phyloP scores from a whole-genome alignment of 2,329 filamentous ascomycete species.

The Cytospora leucostoma region DNA sequence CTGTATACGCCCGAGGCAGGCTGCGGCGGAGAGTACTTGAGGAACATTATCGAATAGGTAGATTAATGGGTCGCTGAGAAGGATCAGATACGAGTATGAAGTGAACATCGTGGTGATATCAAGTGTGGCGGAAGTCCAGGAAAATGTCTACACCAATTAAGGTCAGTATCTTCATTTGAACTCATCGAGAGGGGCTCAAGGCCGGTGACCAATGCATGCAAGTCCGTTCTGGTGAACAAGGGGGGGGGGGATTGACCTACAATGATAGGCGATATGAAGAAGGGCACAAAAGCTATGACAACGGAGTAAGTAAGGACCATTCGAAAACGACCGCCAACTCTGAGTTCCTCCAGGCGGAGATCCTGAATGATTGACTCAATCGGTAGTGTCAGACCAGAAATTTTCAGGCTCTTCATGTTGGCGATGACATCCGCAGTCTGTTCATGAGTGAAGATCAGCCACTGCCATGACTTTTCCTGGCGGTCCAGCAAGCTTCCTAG shows the following conservation, averaged over 20 bases:
- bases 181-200: not conserved
- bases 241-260: not conserved
- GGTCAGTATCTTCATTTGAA: not conserved
- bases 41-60: slow-evolving; percentile 39
- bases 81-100: slow-evolving; percentile 38
- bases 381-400: slow-evolving; percentile 37
- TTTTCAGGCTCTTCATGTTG: slow-evolving; percentile 35
- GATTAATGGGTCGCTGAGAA: slow-evolving; percentile 39
- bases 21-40: slow-evolving; percentile 35
- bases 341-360: slow-evolving; percentile 33
- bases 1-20: slow-evolving; percentile 41
- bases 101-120: slow-evolving; percentile 36
- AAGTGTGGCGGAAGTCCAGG: slow-evolving; percentile 31
- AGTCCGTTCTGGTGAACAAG: too few relatives aligned
- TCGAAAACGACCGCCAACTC: slow-evolving; percentile 31
- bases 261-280: slow-evolving; percentile 40
- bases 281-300: slow-evolving; percentile 36
- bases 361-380: slow-evolving; percentile 32
- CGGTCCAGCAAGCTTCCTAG: slow-evolving; percentile 18
- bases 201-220: too few relatives aligned
- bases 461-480: rapidly evolving
- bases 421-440: slow-evolving; percentile 32
- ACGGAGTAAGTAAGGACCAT: slow-evolving; percentile 31
- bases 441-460: slow-evolving; percentile 26
- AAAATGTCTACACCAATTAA: slow-evolving; percentile 32